A percentile compares a stretch with the other conserved stretches of the same genome.
Evolutionary conservation across 768 basidiomycete species (phyloP).

Genomic region (Leccinum uliginosum): DNA sequence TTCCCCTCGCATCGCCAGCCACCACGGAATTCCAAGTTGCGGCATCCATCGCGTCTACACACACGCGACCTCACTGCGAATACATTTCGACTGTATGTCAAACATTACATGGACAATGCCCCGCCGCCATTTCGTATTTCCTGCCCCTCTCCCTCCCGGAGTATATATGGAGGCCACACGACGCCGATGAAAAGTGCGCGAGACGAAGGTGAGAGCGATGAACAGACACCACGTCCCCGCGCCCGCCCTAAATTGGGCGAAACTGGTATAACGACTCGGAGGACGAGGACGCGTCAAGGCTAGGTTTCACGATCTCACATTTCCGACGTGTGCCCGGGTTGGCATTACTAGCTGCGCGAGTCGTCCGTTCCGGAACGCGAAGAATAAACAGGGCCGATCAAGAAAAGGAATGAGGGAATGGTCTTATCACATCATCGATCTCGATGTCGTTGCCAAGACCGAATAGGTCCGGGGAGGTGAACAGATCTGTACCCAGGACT

Average conservation of each 20-base stretch:
- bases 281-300: background rate
- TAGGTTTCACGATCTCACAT: constrained; percentile 69
- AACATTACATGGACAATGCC: constrained; percentile 72
- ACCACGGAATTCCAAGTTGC: constrained; percentile 43
- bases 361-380: constrained; percentile 58
- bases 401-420: constrained; percentile 27
- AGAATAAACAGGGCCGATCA: constrained; percentile 48
- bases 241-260: background rate
- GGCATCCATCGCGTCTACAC: constrained; percentile 69
- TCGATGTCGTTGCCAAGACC: background rate
- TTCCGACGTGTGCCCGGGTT: constrained; percentile 76
- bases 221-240: constrained; percentile 14
- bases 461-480: background rate
- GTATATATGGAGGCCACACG: constrained; percentile 2
- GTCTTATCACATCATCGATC: background rate
- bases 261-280: background rate
- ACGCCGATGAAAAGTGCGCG: constrained; percentile 33
- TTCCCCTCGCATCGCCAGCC: too few species aligned
- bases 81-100: constrained; percentile 71
- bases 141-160: background rate
- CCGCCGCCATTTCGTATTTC: constrained; percentile 8
- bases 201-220: constrained; percentile 8
- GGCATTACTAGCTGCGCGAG: constrained; percentile 55
- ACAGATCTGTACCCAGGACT: background rate
- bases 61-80: constrained; percentile 64